phyloP scores from a whole-genome alignment of 2,329 filamentous ascomycete species.

The Chrysosporium keratinophilum region DNA sequence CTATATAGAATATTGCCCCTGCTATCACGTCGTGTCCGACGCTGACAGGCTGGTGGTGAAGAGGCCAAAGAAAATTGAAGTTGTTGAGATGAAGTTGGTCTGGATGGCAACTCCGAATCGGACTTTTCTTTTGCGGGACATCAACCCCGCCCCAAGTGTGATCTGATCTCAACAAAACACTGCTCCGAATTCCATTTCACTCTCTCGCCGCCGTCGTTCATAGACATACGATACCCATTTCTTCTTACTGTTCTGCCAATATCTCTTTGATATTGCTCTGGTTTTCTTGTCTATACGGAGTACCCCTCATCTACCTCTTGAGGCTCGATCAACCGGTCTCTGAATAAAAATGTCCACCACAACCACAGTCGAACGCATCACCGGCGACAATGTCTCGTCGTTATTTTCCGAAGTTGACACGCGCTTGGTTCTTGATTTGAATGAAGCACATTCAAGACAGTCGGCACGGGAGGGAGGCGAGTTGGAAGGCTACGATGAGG shows the following conservation, averaged over 20 bases:
- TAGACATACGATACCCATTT: not conserved
- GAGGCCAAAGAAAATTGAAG: too few species aligned
- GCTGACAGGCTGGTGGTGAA: too few species aligned
- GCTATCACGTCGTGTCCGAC: too few species aligned
- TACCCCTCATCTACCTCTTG: not conserved
- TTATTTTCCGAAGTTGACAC: conserved; percentile 77
- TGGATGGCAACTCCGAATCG: too few species aligned
- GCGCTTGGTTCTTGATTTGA: conserved; percentile 43
- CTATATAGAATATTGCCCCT: too few species aligned
- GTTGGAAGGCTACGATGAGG: conserved; percentile 84
- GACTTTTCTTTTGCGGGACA: not conserved
- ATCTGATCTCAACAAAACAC: not conserved
- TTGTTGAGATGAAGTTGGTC: too few species aligned
- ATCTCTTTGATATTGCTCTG: not conserved
- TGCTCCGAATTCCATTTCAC: not conserved
- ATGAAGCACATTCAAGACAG: conserved; percentile 33
- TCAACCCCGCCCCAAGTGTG: conserved; percentile 1
- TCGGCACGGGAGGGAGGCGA: conserved; percentile 50
- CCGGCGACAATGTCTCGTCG: conserved; percentile 72
- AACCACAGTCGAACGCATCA: conserved; percentile 54
- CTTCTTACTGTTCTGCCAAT: not conserved
- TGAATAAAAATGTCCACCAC: conserved; percentile 22
- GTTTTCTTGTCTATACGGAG: not conserved
- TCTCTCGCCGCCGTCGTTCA: not conserved
- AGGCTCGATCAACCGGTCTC: too few species aligned